Conservation (phyloP, 2,329 filamentous ascomycete genomes). For the Nannizziopsis arthrosporioides region DNA sequence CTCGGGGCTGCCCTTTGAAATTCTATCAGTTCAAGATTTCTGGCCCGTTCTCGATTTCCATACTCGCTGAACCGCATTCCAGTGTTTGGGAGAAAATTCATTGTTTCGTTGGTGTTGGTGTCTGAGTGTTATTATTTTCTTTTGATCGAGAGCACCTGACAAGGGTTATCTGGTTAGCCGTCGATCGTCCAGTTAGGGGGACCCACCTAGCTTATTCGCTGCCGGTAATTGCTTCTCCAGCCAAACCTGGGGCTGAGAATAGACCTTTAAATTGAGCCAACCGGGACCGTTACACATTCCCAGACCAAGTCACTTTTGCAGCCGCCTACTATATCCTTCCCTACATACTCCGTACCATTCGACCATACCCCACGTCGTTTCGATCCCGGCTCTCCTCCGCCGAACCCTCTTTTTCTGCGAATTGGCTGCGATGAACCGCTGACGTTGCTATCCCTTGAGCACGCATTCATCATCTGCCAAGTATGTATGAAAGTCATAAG, state of each 20-base stretch:
- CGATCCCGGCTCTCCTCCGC: constrained; percentile 6
- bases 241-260: constrained; percentile 11
- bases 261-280: constrained; percentile 9
- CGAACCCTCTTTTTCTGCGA: constrained; percentile 7
- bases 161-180: constrained; percentile 13
- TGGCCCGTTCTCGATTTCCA: background rate
- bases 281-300: constrained; percentile 10
- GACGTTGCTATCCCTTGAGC: constrained; percentile 1
- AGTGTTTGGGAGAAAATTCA: background rate
- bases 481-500: constrained; percentile 10
- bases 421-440: constrained; percentile 8
- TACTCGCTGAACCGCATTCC: background rate
- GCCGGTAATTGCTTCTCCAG: constrained; percentile 13
- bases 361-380: constrained; percentile 9
- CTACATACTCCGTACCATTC: constrained; percentile 2
- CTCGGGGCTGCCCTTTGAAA: too few relatives aligned
- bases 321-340: constrained; percentile 4
- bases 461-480: constrained; percentile 6
- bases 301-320: constrained; percentile 10
- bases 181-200: constrained; percentile 11
- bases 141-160: constrained; percentile 12
- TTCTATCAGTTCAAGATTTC: too few relatives aligned
- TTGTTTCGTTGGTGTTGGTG: constrained; percentile 5
- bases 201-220: constrained; percentile 12
- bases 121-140: constrained; percentile 9